A percentile compares a stretch with the other conserved stretches of the same genome.
Conservation (phyloP, 2,329 filamentous ascomycete species). For the Curvularia sp. region DNA sequence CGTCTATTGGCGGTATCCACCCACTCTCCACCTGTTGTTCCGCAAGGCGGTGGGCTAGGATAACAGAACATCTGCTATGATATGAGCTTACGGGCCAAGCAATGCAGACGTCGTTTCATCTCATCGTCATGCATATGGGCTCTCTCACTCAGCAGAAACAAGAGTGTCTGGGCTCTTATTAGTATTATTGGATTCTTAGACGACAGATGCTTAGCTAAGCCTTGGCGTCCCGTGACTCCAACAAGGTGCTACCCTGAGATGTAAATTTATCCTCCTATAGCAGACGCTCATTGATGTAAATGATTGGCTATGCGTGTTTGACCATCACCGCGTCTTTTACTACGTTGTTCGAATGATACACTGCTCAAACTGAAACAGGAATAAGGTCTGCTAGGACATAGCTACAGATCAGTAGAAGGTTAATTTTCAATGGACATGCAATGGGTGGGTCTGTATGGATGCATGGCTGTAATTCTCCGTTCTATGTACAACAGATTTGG, state of each 20-base stretch:
- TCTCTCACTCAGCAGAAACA: conserved; percentile 9
- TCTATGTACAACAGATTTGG: background rate
- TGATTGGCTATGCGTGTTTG: background rate
- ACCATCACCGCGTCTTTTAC: background rate
- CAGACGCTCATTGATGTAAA: background rate
- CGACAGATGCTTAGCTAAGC: conserved; percentile 20
- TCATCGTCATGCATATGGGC: conserved; percentile 4
- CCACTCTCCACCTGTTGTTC: conserved; percentile 9
- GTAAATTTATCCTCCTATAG: background rate
- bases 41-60: conserved; percentile 6
- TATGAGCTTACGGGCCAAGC: conserved; percentile 15
- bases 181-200: conserved; percentile 6
- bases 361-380: background rate
- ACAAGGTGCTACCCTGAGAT: background rate
- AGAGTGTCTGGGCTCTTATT: background rate
- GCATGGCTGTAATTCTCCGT: background rate
- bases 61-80: background rate
- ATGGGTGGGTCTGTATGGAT: background rate
- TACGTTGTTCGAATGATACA: background rate
- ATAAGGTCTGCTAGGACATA: background rate
- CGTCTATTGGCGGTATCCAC: conserved; percentile 11
- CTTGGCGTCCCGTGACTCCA: background rate
- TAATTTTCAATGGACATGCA: background rate
- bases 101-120: conserved; percentile 3
- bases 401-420: background rate